phyloP scores from a whole-genome alignment of 192 early-diverging fungal genomes.

The Dissophora ornata region DNA sequence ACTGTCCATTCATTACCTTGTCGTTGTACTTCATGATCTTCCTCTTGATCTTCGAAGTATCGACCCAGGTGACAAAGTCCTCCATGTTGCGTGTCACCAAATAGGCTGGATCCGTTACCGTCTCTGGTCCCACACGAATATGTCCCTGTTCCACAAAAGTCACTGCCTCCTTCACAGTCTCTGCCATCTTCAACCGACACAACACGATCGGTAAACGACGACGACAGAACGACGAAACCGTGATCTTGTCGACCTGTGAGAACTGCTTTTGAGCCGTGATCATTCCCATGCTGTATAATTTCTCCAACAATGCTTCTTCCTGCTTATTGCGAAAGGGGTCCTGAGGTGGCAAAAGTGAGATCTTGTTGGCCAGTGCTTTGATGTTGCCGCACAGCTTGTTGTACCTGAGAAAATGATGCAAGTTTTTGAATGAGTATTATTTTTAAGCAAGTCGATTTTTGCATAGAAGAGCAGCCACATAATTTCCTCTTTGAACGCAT shows the following conservation, averaged over 20 bases:
- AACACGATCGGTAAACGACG: constrained; percentile 91
- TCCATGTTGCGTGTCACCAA: constrained; percentile 82
- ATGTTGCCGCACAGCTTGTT: constrained; percentile 85
- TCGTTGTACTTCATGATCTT: constrained; percentile 97
- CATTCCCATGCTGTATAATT: constrained; percentile 88
- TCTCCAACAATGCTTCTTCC: constrained; percentile 84
- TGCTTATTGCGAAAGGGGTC: constrained; percentile 82
- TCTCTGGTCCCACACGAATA: constrained; percentile 92
- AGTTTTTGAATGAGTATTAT: background rate
- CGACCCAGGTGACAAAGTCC: constrained; percentile 98
- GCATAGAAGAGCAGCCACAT: background rate
- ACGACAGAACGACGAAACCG: constrained; percentile 89
- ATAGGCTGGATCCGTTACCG: constrained; percentile 90
- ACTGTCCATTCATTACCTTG: constrained; percentile 70
- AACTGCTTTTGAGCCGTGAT: constrained; percentile 82
- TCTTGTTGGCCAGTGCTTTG: constrained; percentile 82
- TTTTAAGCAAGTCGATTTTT: background rate
- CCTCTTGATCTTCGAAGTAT: constrained; percentile 96
- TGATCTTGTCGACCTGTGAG: constrained; percentile 81
- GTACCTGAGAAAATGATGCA: constrained; percentile 65
- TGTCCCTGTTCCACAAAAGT: constrained; percentile 95
- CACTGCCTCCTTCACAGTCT: constrained; percentile 91
- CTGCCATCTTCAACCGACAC: constrained; percentile 95
- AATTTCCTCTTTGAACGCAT: too few species aligned
- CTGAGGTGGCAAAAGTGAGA: constrained; percentile 86